Evolutionary conservation across 164 flowering plant species (phyloP), one percentile per base, ranked within the genome.

Genomic region (Macadamia tetraphylla): DNA sequence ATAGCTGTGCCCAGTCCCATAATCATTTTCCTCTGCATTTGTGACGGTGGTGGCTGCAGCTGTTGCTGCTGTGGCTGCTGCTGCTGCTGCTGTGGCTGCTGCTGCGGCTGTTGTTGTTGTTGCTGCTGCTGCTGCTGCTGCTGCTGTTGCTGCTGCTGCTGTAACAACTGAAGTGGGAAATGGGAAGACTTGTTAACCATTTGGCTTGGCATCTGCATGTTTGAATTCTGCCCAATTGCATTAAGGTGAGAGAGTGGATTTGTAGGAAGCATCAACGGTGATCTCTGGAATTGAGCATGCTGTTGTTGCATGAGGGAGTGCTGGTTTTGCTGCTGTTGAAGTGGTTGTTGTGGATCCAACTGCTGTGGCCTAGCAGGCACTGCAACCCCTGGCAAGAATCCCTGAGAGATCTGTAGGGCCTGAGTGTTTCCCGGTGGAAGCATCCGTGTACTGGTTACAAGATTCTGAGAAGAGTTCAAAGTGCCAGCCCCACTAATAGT

Each of bases 361-460:
- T 84, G 91, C 66, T 81, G 91, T 44, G 87, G 75, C 71, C 89
- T 76, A 6, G 79, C 59, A 52, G 90, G 77, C 80, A 84, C 67
- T 53, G 86, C 77, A 71, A 70, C 81, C 10, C 86, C 89, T 9
- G 89, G 65, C 71, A 82, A 11, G 1, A 77, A 80, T 53, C 91
- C 96, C 77, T 86, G 97, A 48, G 96, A 82, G 77, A 23, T 23
- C 23, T 23, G 23, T 23, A 23, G 23, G 23, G 86, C 65, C 60
- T 87, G 97, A 66, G 78, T 48, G 61, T 76, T 86, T 76, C 90
- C 95, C 78, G 88, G 84, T 69, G 92, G 89, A 17, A 80, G 78
- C 81, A 85, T 80, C 76, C 87, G 82, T 53, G 84, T 32, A 70
- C 75, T 76, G 67, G 84, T 60, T 42, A 76, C 64, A 35, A 71